Conservation (phyloP, 805 yeast genomes). For the Candida caryicola region DNA sequence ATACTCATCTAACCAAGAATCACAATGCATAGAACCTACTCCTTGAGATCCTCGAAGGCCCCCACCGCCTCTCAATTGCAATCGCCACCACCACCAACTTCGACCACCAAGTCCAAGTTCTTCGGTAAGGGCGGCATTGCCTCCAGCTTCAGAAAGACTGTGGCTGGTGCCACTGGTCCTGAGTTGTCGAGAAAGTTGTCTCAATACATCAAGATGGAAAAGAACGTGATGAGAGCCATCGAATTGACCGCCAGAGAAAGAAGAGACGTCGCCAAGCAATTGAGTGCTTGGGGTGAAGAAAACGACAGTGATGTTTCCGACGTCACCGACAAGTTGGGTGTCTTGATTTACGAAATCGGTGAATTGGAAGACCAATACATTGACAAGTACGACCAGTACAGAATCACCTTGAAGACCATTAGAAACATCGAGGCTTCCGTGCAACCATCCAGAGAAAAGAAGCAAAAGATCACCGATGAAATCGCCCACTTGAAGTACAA, state of each 20-base stretch:
- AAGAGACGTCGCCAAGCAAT: conserved; percentile 77
- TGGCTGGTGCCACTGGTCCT: conserved; percentile 81
- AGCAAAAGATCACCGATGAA: conserved; percentile 79
- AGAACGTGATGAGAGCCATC: conserved; percentile 74
- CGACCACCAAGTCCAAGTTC: conserved; percentile 84
- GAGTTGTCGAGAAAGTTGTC: conserved; percentile 74
- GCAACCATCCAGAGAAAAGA: conserved; percentile 85
- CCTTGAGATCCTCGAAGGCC: conserved; percentile 90
- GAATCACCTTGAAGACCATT: conserved; percentile 76
- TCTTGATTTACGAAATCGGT: conserved; percentile 76
- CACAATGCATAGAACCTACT: conserved; percentile 95
- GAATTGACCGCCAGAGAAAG: conserved; percentile 77
- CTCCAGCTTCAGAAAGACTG: conserved; percentile 60
- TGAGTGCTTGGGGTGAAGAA: conserved; percentile 83
- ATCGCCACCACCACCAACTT: conserved; percentile 93
- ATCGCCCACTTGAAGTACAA: conserved; percentile 81
- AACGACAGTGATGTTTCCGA: conserved; percentile 85
- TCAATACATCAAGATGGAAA: conserved; percentile 75
- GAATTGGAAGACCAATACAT: conserved; percentile 85
- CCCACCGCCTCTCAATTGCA: conserved; percentile 96
- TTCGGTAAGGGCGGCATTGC: conserved; percentile 78
- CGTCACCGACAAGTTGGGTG: conserved; percentile 85
- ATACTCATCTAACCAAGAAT: neutral
- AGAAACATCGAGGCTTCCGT: conserved; percentile 85
- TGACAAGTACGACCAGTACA: conserved; percentile 81